Evolutionary conservation across 2,329 filamentous ascomycete species (phyloP).

Genomic region (Fusarium pseudograminearum): DNA sequence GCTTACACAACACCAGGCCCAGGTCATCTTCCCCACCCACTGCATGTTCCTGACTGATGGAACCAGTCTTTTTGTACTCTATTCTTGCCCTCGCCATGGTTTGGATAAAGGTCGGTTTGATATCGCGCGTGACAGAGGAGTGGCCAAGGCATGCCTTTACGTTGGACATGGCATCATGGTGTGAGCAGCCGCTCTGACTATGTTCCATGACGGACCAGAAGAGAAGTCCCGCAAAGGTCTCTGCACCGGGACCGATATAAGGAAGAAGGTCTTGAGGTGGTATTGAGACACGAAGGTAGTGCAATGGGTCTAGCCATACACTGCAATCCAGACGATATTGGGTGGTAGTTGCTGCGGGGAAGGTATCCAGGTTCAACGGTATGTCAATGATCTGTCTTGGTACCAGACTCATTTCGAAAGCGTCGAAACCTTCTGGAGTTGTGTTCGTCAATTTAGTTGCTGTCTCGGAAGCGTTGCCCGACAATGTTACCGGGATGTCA

Average conservation of each 20-base stretch:
- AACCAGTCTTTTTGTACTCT: not conserved
- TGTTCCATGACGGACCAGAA: conserved; percentile 28
- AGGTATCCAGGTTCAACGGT: not conserved
- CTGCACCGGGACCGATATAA: not conserved
- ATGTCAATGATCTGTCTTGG: accelerated
- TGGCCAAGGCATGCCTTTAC: not conserved
- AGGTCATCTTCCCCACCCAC: conserved; percentile 6
- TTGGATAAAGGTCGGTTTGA: conserved; percentile 5
- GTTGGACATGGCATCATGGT: not conserved
- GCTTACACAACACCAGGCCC: conserved; percentile 6
- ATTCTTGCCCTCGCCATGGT: conserved; percentile 15
- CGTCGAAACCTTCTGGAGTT: accelerated
- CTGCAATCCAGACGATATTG: conserved; percentile 13
- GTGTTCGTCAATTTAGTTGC: no score
- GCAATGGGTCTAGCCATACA: conserved; percentile 13
- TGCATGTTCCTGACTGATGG: not conserved
- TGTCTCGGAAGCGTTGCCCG: accelerated
- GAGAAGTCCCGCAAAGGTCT: not conserved
- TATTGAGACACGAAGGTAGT: not conserved
- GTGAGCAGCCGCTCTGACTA: not conserved
- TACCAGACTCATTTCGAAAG: accelerated
- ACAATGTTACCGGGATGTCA: not conserved
- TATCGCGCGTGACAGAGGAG: not conserved
- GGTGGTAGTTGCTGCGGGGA: accelerated
- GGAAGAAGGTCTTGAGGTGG: conserved; percentile 14